phyloP scores from a whole-genome alignment of 73 alveolate species.

The Uronychia setigera region DNA sequence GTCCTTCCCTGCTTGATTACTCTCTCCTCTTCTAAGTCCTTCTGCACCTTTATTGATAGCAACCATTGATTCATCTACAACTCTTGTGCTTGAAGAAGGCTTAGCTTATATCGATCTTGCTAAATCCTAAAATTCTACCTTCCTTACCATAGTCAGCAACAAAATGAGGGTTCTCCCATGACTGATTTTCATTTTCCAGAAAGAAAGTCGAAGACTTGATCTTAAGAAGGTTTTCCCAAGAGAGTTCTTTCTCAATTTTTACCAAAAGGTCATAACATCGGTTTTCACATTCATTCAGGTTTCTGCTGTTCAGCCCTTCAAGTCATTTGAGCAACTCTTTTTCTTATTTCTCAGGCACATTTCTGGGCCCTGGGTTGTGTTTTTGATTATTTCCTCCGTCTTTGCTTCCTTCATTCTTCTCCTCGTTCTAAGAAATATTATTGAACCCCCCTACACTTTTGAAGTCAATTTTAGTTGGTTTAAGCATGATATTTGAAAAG shows the following conservation, averaged over 20 bases:
- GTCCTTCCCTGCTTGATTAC: not conserved
- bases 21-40: conserved; percentile 10
- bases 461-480: conserved; percentile 54
- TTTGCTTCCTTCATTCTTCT: not conserved
- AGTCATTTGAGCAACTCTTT: conserved; percentile 32
- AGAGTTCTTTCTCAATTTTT: conserved; percentile 67
- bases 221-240: conserved; percentile 66
- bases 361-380: not conserved
- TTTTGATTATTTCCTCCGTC: not conserved
- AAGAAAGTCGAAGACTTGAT: conserved; percentile 53
- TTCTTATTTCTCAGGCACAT: conserved; percentile 30
- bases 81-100: not conserved
- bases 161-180: conserved; percentile 60
- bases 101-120: not conserved
- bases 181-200: conserved; percentile 32
- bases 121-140: not conserved
- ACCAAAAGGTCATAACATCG: conserved; percentile 65
- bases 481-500: conserved; percentile 31
- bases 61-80: conserved; percentile 31
- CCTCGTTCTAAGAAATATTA: not conserved
- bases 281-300: conserved; percentile 52
- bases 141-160: conserved; percentile 36
- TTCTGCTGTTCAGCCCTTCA: conserved; percentile 25
- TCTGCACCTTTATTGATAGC: conserved; percentile 42
- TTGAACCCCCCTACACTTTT: conserved; percentile 11